phyloP scores from a whole-genome alignment of 2,329 filamentous ascomycete species.

The Aurifilum marmelostoma region DNA sequence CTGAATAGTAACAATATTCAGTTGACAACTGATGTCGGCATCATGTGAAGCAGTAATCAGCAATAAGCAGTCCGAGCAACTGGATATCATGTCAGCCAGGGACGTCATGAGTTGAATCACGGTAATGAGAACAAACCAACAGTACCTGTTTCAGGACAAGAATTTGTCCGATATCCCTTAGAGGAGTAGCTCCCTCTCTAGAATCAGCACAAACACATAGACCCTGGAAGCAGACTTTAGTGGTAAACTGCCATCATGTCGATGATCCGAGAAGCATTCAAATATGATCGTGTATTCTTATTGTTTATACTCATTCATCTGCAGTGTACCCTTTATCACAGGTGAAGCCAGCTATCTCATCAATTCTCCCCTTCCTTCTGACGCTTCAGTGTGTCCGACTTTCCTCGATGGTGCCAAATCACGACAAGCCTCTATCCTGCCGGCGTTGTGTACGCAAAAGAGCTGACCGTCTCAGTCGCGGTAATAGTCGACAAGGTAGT shows the following conservation, averaged over 20 bases:
- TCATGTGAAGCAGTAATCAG: too few species aligned
- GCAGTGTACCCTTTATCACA: background rate
- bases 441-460: constrained; percentile 1
- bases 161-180: too few species aligned
- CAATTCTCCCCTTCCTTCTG: background rate
- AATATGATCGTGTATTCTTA: background rate
- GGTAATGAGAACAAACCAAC: background rate
- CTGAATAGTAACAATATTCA: too few species aligned
- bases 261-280: background rate
- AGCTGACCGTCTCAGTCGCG: constrained; percentile 7
- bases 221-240: background rate
- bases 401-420: background rate
- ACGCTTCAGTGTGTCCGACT: background rate
- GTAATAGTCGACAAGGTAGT: constrained; percentile 11
- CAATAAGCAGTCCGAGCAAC: too few species aligned
- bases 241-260: background rate
- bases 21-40: too few species aligned
- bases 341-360: background rate
- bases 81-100: too few species aligned
- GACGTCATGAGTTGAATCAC: too few species aligned
- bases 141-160: too few species aligned
- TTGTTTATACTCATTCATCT: background rate
- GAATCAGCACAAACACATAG: background rate
- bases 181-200: background rate
- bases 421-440: background rate